Conservation (phyloP, 2,329 filamentous ascomycete species). For the Colletotrichum paranaense region DNA sequence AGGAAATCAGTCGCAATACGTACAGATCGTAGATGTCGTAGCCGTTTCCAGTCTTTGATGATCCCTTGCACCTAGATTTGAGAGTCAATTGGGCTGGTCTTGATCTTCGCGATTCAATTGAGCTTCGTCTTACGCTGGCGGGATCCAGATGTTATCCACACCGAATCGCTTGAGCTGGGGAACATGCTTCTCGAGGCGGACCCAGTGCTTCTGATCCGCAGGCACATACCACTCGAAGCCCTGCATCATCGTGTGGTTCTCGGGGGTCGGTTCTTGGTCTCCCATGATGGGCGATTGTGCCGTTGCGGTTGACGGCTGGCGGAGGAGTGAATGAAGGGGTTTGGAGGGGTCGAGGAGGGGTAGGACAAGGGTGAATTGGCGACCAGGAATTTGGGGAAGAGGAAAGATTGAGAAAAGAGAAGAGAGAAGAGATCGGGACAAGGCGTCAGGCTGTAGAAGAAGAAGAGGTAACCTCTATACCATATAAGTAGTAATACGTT, state of each 20-base stretch:
- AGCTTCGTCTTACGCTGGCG: conserved; percentile 60
- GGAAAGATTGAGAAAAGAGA: background rate
- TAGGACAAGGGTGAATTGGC: background rate
- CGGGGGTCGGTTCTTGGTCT: conserved; percentile 43
- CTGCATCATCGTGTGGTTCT: conserved; percentile 72
- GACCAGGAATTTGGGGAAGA: background rate
- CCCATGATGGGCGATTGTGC: conserved; percentile 22
- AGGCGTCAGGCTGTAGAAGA: background rate
- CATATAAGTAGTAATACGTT: background rate
- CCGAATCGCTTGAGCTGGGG: conserved; percentile 70
- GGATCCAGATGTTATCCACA: conserved; percentile 75
- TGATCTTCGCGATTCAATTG: fast-evolving
- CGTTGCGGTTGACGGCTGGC: background rate
- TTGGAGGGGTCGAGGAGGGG: background rate
- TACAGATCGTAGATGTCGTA: conserved; percentile 78
- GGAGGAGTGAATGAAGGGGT: background rate
- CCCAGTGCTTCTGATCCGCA: conserved; percentile 72
- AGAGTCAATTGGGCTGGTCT: background rate
- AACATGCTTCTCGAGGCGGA: conserved; percentile 66
- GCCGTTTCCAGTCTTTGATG: conserved; percentile 72
- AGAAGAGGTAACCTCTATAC: background rate
- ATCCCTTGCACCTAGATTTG: conserved; percentile 68
- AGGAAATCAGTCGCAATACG: background rate
- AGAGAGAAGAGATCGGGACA: background rate
- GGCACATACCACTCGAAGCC: conserved; percentile 81